Conservation (phyloP, 306 rosid genomes). For the Vigna nakashimae region DNA sequence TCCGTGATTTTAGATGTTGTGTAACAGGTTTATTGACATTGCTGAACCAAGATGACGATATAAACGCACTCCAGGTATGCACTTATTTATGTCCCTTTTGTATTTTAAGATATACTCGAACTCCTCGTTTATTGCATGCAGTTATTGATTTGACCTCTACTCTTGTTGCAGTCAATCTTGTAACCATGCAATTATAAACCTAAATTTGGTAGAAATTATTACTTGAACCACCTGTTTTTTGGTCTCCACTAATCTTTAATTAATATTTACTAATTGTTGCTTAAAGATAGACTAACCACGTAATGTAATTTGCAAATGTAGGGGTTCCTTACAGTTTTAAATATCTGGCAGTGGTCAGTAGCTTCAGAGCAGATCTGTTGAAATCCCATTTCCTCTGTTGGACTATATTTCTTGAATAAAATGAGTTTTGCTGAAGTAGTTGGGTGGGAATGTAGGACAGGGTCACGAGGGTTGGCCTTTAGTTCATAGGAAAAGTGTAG, state of each 20-base stretch:
- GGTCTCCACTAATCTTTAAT: no score
- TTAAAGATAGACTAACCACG: no score
- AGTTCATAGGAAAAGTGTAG: no score
- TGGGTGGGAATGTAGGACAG: no score
- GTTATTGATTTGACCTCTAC: conserved; percentile 15
- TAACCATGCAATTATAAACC: no score
- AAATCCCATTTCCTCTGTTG: background rate
- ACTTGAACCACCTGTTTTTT: no score
- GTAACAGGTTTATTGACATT: conserved; percentile 85
- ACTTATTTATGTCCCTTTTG: background rate
- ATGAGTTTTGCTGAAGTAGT: background rate
- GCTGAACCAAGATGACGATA: conserved; percentile 85
- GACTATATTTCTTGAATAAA: conserved; percentile 3
- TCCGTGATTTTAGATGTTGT: conserved; percentile 34
- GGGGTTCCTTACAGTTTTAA: background rate
- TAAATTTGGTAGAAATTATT: no score
- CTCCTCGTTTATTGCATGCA: conserved; percentile 13
- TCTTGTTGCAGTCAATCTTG: background rate
- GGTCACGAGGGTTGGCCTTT: no score
- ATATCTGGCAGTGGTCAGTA: background rate
- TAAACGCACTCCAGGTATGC: conserved; percentile 88
- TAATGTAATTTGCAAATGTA: no score
- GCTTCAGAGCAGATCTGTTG: background rate
- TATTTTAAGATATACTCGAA: background rate
- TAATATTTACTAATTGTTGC: no score